These are phyloP conservation scores for Populus alba DNA, from an alignment of 345 rosid genomes.

Conservation along the genomic window DNA sequence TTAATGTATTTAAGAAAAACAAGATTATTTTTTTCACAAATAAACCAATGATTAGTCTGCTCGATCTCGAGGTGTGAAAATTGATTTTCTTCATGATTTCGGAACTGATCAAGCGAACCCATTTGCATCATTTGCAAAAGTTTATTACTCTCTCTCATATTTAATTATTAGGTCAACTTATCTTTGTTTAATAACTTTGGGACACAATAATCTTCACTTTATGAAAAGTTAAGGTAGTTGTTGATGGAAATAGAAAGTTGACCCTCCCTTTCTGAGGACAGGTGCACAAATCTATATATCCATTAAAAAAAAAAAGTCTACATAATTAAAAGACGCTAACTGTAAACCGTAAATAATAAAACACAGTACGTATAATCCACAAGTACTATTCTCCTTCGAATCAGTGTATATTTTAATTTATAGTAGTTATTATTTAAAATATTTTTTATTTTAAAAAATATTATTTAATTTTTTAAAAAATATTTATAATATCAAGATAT, in stretches of 20 bases:
- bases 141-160: neutral
- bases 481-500: too few relatives aligned
- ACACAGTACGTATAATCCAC: neutral
- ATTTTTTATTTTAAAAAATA: too few relatives aligned
- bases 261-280: neutral
- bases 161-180: neutral
- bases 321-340: neutral
- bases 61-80: neutral
- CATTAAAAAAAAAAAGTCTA: neutral
- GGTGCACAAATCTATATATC: neutral
- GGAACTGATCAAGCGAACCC: neutral
- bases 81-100: neutral
- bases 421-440: too few relatives aligned
- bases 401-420: too few relatives aligned
- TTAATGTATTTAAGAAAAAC: too few relatives aligned
- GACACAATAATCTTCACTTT: neutral
- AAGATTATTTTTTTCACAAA: too few relatives aligned
- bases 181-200: neutral
- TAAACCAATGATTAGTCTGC: neutral
- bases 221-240: neutral
- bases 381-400: neutral
- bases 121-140: neutral
- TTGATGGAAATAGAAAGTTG: neutral
- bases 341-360: neutral
- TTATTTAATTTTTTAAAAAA: too few relatives aligned